Percentiles rank a stretch among this genome's conserved stretches.
These are phyloP conservation scores for Silybum marianum DNA, from an alignment of 129 eudicot species.

Conservation along the genomic window DNA sequence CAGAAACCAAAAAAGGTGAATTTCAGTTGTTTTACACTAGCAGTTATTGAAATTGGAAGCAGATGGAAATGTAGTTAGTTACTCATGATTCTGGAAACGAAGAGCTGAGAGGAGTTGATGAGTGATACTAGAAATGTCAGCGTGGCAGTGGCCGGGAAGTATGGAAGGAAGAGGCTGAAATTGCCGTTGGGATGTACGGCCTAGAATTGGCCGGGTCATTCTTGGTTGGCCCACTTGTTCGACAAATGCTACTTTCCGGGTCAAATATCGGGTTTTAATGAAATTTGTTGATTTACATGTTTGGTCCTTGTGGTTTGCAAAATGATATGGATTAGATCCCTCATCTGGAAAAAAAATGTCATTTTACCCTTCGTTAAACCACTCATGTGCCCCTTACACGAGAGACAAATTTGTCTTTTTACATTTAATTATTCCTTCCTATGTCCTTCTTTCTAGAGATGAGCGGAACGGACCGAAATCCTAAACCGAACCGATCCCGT, in stretches of 20 bases:
- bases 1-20: neutral
- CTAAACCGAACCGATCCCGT: too few relatives aligned
- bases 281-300: neutral
- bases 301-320: neutral
- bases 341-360: too few relatives aligned
- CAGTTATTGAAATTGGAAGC: neutral
- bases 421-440: too few relatives aligned
- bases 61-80: conserved; percentile 11
- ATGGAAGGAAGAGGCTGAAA: conserved; percentile 4
- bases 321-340: neutral
- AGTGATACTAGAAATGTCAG: neutral
- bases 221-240: conserved; percentile 3
- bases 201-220: conserved; percentile 17
- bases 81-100: conserved; percentile 21
- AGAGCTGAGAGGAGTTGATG: conserved; percentile 3
- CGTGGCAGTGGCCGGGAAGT: neutral
- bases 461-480: too few relatives aligned
- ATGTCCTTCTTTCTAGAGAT: too few relatives aligned
- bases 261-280: neutral
- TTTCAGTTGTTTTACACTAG: neutral
- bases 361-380: too few relatives aligned
- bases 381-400: too few relatives aligned
- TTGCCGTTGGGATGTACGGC: conserved; percentile 8
- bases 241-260: neutral
- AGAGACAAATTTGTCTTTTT: too few relatives aligned